Conservation (phyloP, 371 early-diverging fungal genomes). For the Lichtheimia ornata region DNA sequence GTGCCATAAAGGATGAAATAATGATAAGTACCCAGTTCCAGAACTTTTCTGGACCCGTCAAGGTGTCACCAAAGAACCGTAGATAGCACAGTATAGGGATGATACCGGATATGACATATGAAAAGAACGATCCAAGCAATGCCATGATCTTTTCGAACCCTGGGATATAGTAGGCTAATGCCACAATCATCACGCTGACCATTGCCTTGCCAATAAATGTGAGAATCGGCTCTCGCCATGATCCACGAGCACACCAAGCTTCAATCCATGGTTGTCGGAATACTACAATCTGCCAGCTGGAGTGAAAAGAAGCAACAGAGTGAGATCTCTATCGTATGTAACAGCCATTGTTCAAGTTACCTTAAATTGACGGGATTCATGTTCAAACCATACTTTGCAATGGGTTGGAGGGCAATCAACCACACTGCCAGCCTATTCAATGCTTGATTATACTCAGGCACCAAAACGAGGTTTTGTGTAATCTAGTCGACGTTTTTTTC, state of each 20-base stretch:
- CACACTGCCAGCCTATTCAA: constrained; percentile 60
- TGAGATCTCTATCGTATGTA: too few species aligned
- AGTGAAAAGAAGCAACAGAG: too few species aligned
- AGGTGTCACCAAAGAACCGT: constrained; percentile 32
- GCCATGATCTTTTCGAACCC: constrained; percentile 71
- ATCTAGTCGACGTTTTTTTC: constrained; percentile 40
- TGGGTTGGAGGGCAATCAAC: constrained; percentile 69
- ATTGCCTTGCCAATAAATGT: constrained; percentile 20
- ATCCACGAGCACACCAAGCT: constrained; percentile 17
- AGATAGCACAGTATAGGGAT: constrained; percentile 60
- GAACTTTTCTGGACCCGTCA: constrained; percentile 16
- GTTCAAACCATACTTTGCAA: constrained; percentile 70
- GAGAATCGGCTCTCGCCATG: constrained; percentile 29
- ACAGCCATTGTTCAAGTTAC: too few species aligned
- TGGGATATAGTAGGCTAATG: constrained; percentile 57
- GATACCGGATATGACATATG: constrained; percentile 59
- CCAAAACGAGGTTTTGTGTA: constrained; percentile 66
- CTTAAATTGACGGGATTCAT: constrained; percentile 57
- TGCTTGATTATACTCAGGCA: constrained; percentile 57
- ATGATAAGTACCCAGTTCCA: constrained; percentile 24
- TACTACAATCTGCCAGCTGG: constrained; percentile 51
- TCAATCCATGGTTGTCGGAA: constrained; percentile 22
- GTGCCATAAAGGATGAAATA: constrained; percentile 27
- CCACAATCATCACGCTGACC: constrained; percentile 43
- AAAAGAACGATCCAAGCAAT: constrained; percentile 69